Evolutionary conservation across 73 alveolate species (phyloP), one percentile per base, ranked within the genome.

Genomic region (Uronychia setigera): DNA sequence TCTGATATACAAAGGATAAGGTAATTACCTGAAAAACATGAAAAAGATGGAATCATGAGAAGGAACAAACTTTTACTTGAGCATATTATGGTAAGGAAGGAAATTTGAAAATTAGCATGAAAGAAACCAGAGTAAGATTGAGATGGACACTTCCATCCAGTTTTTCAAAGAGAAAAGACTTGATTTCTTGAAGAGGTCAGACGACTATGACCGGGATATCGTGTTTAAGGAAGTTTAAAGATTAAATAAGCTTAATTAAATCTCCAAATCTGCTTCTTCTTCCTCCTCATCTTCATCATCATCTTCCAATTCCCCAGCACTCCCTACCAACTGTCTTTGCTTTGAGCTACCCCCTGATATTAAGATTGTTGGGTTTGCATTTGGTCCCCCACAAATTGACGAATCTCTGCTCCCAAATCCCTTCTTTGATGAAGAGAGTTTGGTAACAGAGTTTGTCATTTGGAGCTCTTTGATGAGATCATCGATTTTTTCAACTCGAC

Each of bases 21-120:
- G 74, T 60, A 85, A 11, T 26, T 85, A 77, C 76, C 76, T 30
- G 35, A 75, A 9, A 89, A 84, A 32, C 88, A 84, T 46, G 87
- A 82, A n/a, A 86, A 89, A 28, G 91, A 82, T 59, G 95, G 95
- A 34, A 89, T 89, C 1, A 89, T 89, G 95, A 89, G 95, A 79
- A 11, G 95, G 46, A 89, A 89, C 33, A 89, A 89, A 80, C 76
- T 89, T 46, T 74, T 89, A 25, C 29, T 89, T 0, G 95, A 89
- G 83, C 95, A 89, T 79, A 84, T 89, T 19, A 46, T 46, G 67
- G 67, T 46, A 46, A 11, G 67, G 67, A 46, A n/a, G n/a, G n/a
- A n/a, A n/a, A 5, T 46, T 19, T 46, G 5, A 11, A 46, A 5
- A 11, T 5, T 19, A 46, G 67, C 67, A 46, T 46, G 67, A 46